These are phyloP conservation scores for Malus sylvestris DNA, from an alignment of 306 rosid species.

Conservation along the genomic window DNA sequence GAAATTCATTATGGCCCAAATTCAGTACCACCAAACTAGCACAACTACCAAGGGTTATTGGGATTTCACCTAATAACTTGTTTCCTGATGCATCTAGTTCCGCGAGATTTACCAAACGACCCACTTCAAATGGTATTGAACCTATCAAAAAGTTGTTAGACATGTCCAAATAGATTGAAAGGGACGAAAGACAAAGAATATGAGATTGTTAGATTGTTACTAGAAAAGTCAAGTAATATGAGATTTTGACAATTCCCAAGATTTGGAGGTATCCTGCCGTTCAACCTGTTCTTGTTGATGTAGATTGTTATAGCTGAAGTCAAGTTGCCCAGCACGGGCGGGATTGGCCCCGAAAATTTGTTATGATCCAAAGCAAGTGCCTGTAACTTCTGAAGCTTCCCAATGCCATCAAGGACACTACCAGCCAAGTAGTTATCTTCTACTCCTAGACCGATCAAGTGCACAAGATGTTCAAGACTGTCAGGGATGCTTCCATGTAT, in stretches of 20 bases:
- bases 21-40: rapidly evolving
- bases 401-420: slow-evolving; percentile 16
- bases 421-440: slow-evolving; percentile 8
- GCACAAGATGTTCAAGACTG: slow-evolving; percentile 16
- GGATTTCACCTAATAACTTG: not conserved
- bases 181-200: slow-evolving; percentile 13
- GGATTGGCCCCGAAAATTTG: slow-evolving; percentile 10
- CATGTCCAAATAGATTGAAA: slow-evolving; percentile 15
- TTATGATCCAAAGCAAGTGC: not conserved
- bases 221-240: slow-evolving; percentile 1
- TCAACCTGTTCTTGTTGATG: slow-evolving; percentile 8
- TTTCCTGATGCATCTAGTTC: not conserved
- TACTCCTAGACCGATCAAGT: slow-evolving; percentile 11
- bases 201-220: slow-evolving; percentile 15
- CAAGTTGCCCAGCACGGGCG: slow-evolving; percentile 22
- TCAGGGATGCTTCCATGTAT: slow-evolving; percentile 22
- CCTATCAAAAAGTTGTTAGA: slow-evolving; percentile 23
- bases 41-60: not conserved
- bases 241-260: slow-evolving; percentile 20
- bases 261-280: slow-evolving; percentile 24
- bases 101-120: not conserved
- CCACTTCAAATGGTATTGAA: not conserved
- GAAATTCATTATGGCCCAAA: not conserved
- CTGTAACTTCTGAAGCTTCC: slow-evolving; percentile 5
- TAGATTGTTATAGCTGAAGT: slow-evolving; percentile 1